Conservation (phyloP, 495 filamentous ascomycete species). For the Podospora sp. region DNA sequence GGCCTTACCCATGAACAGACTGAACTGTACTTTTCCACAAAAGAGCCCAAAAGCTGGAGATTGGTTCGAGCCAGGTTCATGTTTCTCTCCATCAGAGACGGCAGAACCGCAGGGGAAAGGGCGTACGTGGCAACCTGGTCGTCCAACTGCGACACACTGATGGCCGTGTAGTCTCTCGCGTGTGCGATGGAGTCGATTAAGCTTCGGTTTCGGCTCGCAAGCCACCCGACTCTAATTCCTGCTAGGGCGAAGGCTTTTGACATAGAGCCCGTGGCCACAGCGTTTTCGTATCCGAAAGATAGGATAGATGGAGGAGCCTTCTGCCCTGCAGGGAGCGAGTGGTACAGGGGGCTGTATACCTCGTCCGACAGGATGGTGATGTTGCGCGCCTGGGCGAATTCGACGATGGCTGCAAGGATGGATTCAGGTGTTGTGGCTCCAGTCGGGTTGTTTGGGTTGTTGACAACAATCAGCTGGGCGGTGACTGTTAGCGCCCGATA, state of each 20-base stretch:
- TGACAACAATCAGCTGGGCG: conserved; percentile 49
- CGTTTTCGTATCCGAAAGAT: conserved; percentile 69
- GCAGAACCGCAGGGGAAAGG: conserved; percentile 63
- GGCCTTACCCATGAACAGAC: conserved; percentile 74
- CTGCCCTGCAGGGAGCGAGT: conserved; percentile 46
- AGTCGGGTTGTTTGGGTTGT: conserved; percentile 90
- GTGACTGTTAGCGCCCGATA: neutral
- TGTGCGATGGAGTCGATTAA: conserved; percentile 67
- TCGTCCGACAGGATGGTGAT: conserved; percentile 79
- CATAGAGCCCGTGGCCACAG: conserved; percentile 76
- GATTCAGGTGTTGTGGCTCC: conserved; percentile 68
- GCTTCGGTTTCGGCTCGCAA: conserved; percentile 64
- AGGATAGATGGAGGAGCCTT: conserved; percentile 51
- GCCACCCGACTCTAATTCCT: conserved; percentile 82
- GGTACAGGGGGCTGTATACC: conserved; percentile 89
- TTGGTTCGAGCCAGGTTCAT: conserved; percentile 71
- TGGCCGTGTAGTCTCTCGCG: conserved; percentile 82
- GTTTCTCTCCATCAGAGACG: conserved; percentile 69
- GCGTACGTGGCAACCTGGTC: conserved; percentile 79
- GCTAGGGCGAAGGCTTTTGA: conserved; percentile 88
- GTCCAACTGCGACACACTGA: conserved; percentile 81
- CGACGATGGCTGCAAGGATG: conserved; percentile 62
- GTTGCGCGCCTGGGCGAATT: conserved; percentile 61
- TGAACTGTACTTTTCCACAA: conserved; percentile 64
- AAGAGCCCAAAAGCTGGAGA: conserved; percentile 65